These are phyloP conservation scores for Aspergillus nomiae DNA, from an alignment of 2,329 filamentous ascomycete genomes.

Conservation along the genomic window DNA sequence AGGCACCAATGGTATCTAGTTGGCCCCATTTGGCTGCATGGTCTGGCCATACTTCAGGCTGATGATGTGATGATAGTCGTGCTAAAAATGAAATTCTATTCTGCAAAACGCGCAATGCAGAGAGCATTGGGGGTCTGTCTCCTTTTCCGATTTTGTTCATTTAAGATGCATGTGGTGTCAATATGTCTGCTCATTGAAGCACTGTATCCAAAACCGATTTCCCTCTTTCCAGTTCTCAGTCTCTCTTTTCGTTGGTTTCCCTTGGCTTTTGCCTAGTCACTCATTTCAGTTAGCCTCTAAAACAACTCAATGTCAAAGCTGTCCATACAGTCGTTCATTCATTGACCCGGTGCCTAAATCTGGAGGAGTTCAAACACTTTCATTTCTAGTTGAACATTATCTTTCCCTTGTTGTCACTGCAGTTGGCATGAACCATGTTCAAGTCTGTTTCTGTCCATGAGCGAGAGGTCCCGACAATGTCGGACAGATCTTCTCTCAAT, in stretches of 20 bases:
- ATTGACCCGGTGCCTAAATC: neutral
- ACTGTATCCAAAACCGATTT: neutral
- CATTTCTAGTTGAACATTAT: neutral
- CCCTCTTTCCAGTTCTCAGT: neutral
- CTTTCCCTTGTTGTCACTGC: neutral
- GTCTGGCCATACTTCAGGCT: slow-evolving; percentile 10
- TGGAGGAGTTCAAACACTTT: neutral
- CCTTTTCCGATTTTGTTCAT: neutral
- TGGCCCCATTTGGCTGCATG: neutral
- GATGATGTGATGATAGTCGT: slow-evolving; percentile 18
- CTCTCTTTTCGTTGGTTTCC: neutral
- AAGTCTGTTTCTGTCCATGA: slow-evolving; percentile 6
- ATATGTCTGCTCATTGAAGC: neutral
- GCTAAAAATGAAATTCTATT: slow-evolving; percentile 9
- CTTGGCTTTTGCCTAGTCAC: neutral
- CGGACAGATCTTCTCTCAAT: slow-evolving; percentile 13
- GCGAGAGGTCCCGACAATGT: slow-evolving; percentile 6
- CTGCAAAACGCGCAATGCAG: slow-evolving; percentile 17
- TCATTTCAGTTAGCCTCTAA: slow-evolving; percentile 1
- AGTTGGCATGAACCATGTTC: slow-evolving; percentile 6
- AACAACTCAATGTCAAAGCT: slow-evolving; percentile 1
- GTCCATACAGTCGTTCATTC: neutral
- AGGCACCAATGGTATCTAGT: slow-evolving; percentile 1
- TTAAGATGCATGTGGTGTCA: slow-evolving; percentile 7
- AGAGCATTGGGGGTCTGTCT: neutral